These are phyloP conservation scores for Trapa incisa DNA, from an alignment of 345 rosid genomes.

Conservation along the genomic window DNA sequence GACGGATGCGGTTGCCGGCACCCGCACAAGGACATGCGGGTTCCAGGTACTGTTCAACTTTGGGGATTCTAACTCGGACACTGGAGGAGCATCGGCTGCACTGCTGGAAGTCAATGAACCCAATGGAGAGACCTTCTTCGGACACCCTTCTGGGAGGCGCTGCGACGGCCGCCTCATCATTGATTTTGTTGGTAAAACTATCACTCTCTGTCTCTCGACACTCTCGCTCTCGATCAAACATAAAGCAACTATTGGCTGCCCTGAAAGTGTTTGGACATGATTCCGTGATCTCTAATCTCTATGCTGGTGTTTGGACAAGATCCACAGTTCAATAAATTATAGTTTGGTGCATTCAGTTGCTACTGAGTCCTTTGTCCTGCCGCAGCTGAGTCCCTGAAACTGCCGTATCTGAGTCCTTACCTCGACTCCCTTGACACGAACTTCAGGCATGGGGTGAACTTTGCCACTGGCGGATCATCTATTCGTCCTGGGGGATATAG, in stretches of 20 bases:
- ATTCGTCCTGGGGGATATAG: constrained; percentile 50
- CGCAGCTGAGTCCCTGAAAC: constrained; percentile 49
- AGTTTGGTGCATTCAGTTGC: neutral
- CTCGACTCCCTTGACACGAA: constrained; percentile 52
- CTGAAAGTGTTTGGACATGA: neutral
- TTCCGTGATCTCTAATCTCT: neutral
- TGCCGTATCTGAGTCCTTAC: constrained; percentile 52
- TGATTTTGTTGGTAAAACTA: constrained; percentile 35
- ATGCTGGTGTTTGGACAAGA: neutral
- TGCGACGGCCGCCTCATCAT: constrained; percentile 63
- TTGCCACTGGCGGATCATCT: constrained; percentile 66
- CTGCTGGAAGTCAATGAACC: constrained; percentile 36
- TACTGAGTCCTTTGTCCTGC: neutral
- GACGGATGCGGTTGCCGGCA: neutral
- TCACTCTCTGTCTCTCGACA: too few relatives aligned
- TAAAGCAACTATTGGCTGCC: too few relatives aligned
- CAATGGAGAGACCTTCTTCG: constrained; percentile 63
- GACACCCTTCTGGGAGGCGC: constrained; percentile 50
- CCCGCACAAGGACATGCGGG: constrained; percentile 8
- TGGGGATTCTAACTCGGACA: constrained; percentile 75
- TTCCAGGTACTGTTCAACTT: constrained; percentile 57
- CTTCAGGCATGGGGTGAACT: constrained; percentile 60
- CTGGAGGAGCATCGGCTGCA: constrained; percentile 53
- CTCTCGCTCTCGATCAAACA: too few relatives aligned
- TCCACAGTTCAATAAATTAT: neutral